Evolutionary conservation across 164 flowering plant genomes (phyloP), one percentile per base, ranked within the genome.

Genomic region (Annona squamosa): DNA sequence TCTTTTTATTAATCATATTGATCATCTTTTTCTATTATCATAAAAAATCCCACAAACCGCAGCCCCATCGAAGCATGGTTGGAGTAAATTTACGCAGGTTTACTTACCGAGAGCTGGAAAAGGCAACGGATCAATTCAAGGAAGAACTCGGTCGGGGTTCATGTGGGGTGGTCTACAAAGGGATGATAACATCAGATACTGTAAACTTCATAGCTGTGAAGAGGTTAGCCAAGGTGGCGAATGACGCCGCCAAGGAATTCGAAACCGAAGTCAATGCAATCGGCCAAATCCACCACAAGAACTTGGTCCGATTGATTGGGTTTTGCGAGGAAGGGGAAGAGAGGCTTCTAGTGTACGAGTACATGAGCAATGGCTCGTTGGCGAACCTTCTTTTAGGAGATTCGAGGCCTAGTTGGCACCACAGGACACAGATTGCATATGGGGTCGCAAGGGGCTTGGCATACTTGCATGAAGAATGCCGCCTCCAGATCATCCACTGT

Each of bases 251-350:
- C 4, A 79, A 74, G 70, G 79, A 76, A 68, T 73, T 76, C 45
- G 57, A 63, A 67, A 48, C 72, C 0, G 81, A 76, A 71, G 71
- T 79, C 63, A 77, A 63, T 7, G 76, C 72, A 9, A 76, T 79
- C 1, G 81, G 81, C 7, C 19, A 19, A 19, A 73, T 77, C 47
- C 75, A 79, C 63, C 79, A 79, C 79, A 73, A 79, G 71, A 73
- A 79, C 17, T 48, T 79, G 13, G 81, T 65, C 37, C 63, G 63
- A 67, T 71, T 79, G 48, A 74, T 72, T 6, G 81, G 81, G 26
- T 79, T 73, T 64, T 76, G 81, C 13, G 65, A 79, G 5, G 81
- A 79, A 46, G 78, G 76, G 3, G 10, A 26, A 2, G 71, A 76
- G 26, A 63, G 72, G 48, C 67, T 79, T 63, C 63, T 73, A 6